A percentile compares a stretch with the other conserved stretches of the same genome.
Conservation (phyloP, 2,329 filamentous ascomycete species). For the Ophiostoma piceae region DNA sequence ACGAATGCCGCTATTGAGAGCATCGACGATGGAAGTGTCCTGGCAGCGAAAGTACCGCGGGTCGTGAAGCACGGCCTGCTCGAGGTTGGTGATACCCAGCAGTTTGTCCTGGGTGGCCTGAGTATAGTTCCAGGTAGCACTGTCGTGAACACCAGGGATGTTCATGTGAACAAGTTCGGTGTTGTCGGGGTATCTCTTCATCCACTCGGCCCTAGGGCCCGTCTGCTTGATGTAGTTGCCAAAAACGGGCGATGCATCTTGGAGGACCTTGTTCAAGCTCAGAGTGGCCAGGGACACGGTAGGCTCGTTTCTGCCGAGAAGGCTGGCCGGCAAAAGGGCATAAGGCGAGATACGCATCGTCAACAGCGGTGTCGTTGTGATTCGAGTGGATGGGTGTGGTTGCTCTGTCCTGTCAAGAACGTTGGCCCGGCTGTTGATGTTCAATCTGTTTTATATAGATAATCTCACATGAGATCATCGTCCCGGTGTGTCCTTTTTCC, state of each 20-base stretch:
- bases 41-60: not conserved
- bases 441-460: not conserved
- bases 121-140: not conserved
- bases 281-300: not conserved
- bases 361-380: not conserved
- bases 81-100: not conserved
- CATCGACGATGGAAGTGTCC: not conserved
- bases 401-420: not conserved
- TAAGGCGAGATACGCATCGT: not conserved
- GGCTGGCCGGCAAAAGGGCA: not conserved
- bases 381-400: not conserved
- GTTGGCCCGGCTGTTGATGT: not conserved
- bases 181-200: not conserved
- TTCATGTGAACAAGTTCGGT: not conserved
- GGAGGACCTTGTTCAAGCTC: constrained; percentile 1
- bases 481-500: too few species aligned
- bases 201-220: not conserved
- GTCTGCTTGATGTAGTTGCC: not conserved
- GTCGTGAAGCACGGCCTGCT: not conserved
- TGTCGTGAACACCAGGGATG: not conserved
- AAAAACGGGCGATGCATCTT: not conserved
- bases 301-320: not conserved
- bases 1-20: not conserved
- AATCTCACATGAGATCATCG: not conserved
- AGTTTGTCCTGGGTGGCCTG: not conserved